Base-by-base conservation (phyloP, 2,329 filamentous ascomycete species). In the Fusarium sp. region DNA sequence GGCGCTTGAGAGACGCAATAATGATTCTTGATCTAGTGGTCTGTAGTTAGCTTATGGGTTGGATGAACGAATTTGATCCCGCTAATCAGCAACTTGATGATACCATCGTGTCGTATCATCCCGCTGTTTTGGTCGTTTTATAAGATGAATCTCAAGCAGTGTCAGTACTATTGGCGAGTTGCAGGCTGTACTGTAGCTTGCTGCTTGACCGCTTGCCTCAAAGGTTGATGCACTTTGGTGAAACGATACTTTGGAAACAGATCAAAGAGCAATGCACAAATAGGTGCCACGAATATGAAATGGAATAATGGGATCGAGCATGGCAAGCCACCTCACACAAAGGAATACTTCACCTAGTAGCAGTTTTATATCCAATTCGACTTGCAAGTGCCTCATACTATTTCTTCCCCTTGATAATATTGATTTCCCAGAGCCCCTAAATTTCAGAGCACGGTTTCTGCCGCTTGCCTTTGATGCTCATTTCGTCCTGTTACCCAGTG, bases 41-140 rank as follows among this genome's bases (percentile, higher is more conserved):
- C 48, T 51, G 39, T 1, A 23, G 21, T 63, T 31, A 45, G 54
- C 44, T 17, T 41, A 44, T 33, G 42, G 7, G 31, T 14, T 14
- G 6, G 19, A 10, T 14, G 9, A 4, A 32, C 8, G 8, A 41
- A 23, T 21, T 31, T 21, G 13, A 42, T 6, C 4, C 21, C 33
- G 8, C 6, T 13, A 6, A 32, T 42, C 36, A 9, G 11, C n/a
- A 21, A 11, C 10, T 14, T 14, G 14, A 21, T 13, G 4, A 11
- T 58, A n/a, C 6, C 6, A 33, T 21, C 9, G 14, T 47, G n/a
- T 23, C 35, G 32, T 25, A 9, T 45, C 29, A 3, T 7, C 13
- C 6, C 21, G 8, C 15, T 19, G 1, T 14, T 13, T 21, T 17
- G 4, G 7, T 7, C 17, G 11, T 17, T 37, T 14, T n/a, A 14